phyloP scores from a whole-genome alignment of 2,329 filamentous ascomycete genomes.

The Fusarium torreyae region DNA sequence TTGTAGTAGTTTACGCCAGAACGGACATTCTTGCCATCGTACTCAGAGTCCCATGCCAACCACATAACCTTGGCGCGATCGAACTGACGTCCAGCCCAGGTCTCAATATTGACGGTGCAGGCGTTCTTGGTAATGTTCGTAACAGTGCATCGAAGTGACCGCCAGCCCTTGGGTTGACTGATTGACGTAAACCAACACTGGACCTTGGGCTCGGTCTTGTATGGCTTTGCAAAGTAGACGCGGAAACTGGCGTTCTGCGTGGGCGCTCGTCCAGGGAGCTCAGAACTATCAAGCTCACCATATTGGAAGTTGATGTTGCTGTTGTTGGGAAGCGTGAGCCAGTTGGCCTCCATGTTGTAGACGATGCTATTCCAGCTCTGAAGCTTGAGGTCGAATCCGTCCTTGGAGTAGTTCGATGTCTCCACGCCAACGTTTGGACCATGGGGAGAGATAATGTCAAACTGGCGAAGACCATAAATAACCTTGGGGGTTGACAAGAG shows the following conservation, averaged over 20 bases:
- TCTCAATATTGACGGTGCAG: not conserved
- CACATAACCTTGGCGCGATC: slow-evolving; percentile 9
- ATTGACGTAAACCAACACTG: slow-evolving; percentile 8
- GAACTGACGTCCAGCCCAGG: not conserved
- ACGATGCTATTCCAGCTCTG: not conserved
- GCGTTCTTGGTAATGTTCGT: not conserved
- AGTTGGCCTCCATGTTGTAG: not conserved
- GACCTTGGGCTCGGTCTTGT: not conserved
- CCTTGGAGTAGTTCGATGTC: not conserved
- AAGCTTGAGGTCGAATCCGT: slow-evolving; percentile 1
- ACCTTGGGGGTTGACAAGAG: not conserved
- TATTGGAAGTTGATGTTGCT: not conserved
- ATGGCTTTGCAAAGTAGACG: slow-evolving; percentile 1
- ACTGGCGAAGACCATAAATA: not conserved
- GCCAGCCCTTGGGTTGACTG: not conserved
- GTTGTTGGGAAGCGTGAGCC: not conserved
- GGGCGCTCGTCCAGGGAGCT: not conserved
- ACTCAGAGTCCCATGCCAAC: slow-evolving; percentile 10
- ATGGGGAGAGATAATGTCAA: not conserved
- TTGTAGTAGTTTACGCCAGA: not conserved
- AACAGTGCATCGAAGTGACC: not conserved
- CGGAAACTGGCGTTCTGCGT: not conserved
- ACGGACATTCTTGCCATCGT: slow-evolving; percentile 1
- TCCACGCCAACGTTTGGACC: slow-evolving; percentile 4
- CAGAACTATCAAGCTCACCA: not conserved